A percentile compares a stretch with the other conserved stretches of the same genome.
Evolutionary conservation across 257 asterid species (phyloP).

Genomic region (Solanum arcanum): DNA sequence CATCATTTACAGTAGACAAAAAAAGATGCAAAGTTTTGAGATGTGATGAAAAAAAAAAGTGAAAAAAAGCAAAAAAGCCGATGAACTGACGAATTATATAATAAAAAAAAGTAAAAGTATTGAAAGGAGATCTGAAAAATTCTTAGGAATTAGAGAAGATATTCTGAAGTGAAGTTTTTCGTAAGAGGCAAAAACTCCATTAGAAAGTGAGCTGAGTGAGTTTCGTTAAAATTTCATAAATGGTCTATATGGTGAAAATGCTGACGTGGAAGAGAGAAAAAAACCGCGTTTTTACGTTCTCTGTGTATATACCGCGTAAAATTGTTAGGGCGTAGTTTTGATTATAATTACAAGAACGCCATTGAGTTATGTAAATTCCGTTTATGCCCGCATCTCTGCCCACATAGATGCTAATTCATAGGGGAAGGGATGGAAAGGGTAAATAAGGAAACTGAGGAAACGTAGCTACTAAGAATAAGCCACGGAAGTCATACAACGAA

Average conservation of each 20-base stretch:
- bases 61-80: background rate
- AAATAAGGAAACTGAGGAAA: constrained; percentile 1
- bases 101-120: constrained; percentile 2
- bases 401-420: background rate
- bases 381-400: too few relatives aligned
- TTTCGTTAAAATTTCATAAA: background rate
- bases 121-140: background rate
- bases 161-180: background rate
- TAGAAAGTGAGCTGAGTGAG: background rate
- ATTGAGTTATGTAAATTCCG: background rate
- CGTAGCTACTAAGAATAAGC: constrained; percentile 35
- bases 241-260: background rate
- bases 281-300: constrained; percentile 29
- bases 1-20: constrained; percentile 17
- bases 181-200: background rate
- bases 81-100: background rate
- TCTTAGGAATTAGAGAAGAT: background rate
- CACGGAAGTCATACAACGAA: constrained; percentile 20
- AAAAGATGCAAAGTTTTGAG: background rate
- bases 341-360: background rate
- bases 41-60: background rate
- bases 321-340: background rate
- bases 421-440: constrained; percentile 8
- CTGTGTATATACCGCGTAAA: constrained; percentile 51
- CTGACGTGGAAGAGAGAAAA: background rate